These are phyloP conservation scores for Boletus insuetus DNA, from an alignment of 768 basidiomycete species.

Conservation along the genomic window DNA sequence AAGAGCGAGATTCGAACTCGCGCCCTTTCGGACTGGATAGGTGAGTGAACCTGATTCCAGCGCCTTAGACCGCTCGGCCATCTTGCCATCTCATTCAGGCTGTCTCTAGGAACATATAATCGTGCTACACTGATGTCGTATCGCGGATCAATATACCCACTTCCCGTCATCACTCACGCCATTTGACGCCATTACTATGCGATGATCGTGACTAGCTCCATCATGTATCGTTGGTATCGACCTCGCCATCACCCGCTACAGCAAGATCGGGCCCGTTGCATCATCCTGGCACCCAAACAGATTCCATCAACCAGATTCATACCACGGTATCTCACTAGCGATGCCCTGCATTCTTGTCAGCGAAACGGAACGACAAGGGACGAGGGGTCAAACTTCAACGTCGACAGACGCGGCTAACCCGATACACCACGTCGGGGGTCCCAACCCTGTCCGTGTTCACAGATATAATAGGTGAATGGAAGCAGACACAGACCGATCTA, in stretches of 20 bases:
- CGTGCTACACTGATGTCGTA: too few species aligned
- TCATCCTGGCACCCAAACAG: not conserved
- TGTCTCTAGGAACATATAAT: too few species aligned
- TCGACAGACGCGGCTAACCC: not conserved
- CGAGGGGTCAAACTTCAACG: too few species aligned
- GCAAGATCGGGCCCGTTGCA: not conserved
- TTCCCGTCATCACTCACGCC: too few species aligned
- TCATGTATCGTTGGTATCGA: too few species aligned
- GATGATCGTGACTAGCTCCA: too few species aligned
- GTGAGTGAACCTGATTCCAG: slow-evolving; percentile 45
- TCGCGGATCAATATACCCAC: too few species aligned
- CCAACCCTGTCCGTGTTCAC: not conserved
- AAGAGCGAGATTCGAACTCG: slow-evolving; percentile 39
- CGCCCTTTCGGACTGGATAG: slow-evolving; percentile 31
- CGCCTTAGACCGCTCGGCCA: slow-evolving; percentile 64
- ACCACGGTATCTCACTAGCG: not conserved
- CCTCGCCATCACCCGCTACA: not conserved
- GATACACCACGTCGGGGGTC: not conserved
- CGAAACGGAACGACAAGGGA: too few species aligned
- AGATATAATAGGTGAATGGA: not conserved
- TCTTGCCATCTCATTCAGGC: slow-evolving; percentile 26
- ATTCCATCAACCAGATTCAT: not conserved
- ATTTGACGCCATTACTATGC: too few species aligned
- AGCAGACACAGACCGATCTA: not conserved
- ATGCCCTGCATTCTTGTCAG: too few species aligned